Evolutionary conservation across 805 yeast genomes (phyloP), one percentile per base, ranked within the genome.

Genomic region (Jamesozyma hellenica): DNA sequence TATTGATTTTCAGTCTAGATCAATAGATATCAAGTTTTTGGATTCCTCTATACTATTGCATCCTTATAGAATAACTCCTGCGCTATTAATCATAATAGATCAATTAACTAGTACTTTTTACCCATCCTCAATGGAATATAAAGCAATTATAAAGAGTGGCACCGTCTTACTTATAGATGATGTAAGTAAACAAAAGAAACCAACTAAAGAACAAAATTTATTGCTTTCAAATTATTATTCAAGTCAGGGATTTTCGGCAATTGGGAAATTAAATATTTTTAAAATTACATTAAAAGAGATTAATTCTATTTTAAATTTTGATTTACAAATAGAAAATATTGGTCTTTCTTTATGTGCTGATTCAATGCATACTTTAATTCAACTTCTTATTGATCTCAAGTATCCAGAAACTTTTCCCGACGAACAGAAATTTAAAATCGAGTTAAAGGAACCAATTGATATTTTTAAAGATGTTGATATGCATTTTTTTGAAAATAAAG

Each of bases 301-400:
- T 42, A 47, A 56, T 41, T 49, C 72, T 0, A 32, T 61, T 1
- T 39, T 72, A 2, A 34, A 35, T 9, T 14, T 44, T 12, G 17
- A 10, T 74, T 70, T 36, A 9, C 68, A 67, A 38, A 46, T 74
- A 6, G 82, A 75, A 41, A 62, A 63, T 14, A 55, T 71, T 13
- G 65, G 62, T 16, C 34, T 80, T 1, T 77, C 76, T 19, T 42
- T 79, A 3, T 87, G 96, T 63, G 90, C 95, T 1, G 97, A 88
- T 55, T 85, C 96, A 0, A 70, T 78, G 0, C 81, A 84, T 50
- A 74, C 90, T 11, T 58, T 88, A 32, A 44, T 76, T 2, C 94
- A 82, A 45, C 51, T 83, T 8, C 46, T 79, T 9, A 77, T 74
- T 43, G 95, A 86, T 51, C 64, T 88, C 49, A 83, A 82, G 49